phyloP scores from a whole-genome alignment of 495 filamentous ascomycete genomes.

The Penicillium pancosmium region DNA sequence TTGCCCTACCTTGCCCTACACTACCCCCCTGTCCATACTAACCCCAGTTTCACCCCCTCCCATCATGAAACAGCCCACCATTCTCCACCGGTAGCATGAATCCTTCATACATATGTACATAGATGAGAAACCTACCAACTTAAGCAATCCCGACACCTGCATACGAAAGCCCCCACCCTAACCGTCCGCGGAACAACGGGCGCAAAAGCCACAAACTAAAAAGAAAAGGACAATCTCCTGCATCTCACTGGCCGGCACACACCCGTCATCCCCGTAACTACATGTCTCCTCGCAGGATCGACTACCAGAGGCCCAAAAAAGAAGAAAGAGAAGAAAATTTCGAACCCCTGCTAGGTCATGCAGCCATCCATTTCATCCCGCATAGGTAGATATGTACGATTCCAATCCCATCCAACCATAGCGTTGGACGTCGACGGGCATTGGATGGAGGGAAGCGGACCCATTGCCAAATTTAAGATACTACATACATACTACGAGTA shows the following conservation, averaged over 20 bases:
- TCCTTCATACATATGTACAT: too few relatives aligned
- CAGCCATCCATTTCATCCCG: background rate
- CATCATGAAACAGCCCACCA: background rate
- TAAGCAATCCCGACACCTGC: slow-evolving; percentile 3
- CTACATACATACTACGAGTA: background rate
- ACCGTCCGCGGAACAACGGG: slow-evolving; percentile 4
- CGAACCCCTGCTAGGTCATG: background rate
- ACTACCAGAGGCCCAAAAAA: background rate
- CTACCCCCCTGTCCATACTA: too few relatives aligned
- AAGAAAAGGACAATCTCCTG: background rate
- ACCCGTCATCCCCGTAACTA: background rate
- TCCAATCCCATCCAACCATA: too few relatives aligned
- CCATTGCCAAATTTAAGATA: slow-evolving; percentile 2
- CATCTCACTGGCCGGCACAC: background rate
- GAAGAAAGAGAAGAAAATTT: background rate
- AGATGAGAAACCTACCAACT: background rate
- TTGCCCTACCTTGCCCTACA: too few relatives aligned
- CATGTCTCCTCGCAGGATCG: background rate
- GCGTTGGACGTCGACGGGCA: too few relatives aligned
- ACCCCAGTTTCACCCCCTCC: background rate
- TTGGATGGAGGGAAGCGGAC: background rate
- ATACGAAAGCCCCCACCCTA: background rate
- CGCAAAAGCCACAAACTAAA: background rate
- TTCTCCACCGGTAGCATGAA: background rate
- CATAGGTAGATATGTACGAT: background rate